These are phyloP conservation scores for Metarhizium anisopliae DNA, from an alignment of 2,329 filamentous ascomycete species.

Conservation along the genomic window DNA sequence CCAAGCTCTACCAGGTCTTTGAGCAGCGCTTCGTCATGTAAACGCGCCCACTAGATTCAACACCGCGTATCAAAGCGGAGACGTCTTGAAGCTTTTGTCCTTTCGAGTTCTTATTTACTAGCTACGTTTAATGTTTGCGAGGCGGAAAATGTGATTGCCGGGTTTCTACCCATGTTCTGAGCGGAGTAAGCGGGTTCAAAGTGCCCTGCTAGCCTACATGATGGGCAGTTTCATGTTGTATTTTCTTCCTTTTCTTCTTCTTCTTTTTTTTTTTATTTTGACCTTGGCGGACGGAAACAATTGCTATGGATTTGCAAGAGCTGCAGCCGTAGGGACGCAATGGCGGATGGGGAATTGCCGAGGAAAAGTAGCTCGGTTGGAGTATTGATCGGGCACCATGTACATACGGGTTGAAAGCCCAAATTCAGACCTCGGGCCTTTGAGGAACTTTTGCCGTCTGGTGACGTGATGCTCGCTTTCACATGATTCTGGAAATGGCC, in stretches of 20 bases:
- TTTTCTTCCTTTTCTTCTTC: too few species aligned
- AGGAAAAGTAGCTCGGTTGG: neutral
- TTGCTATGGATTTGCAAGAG: constrained; percentile 4
- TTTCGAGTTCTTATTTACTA: neutral
- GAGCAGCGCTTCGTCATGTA: constrained; percentile 56
- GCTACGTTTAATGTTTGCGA: neutral
- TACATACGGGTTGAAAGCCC: neutral
- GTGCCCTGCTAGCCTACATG: neutral
- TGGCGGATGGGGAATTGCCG: neutral
- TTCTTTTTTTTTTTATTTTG: neutral
- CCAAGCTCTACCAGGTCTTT: constrained; percentile 79
- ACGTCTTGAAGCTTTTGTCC: neutral
- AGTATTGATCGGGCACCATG: neutral
- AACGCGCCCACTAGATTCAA: neutral
- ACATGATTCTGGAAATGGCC: neutral
- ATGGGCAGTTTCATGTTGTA: too few species aligned
- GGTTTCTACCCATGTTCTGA: too few species aligned
- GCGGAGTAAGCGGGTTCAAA: neutral
- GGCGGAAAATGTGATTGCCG: neutral
- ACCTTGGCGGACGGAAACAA: neutral
- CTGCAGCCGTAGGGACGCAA: neutral
- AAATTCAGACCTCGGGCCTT: neutral
- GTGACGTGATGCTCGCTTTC: neutral
- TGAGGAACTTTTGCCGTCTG: neutral
- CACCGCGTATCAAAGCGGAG: neutral